Percentiles rank a stretch among this genome's conserved stretches.
These are phyloP conservation scores for Endoconidiophora laricicola DNA, from an alignment of 2,329 filamentous ascomycete genomes.

Conservation along the genomic window DNA sequence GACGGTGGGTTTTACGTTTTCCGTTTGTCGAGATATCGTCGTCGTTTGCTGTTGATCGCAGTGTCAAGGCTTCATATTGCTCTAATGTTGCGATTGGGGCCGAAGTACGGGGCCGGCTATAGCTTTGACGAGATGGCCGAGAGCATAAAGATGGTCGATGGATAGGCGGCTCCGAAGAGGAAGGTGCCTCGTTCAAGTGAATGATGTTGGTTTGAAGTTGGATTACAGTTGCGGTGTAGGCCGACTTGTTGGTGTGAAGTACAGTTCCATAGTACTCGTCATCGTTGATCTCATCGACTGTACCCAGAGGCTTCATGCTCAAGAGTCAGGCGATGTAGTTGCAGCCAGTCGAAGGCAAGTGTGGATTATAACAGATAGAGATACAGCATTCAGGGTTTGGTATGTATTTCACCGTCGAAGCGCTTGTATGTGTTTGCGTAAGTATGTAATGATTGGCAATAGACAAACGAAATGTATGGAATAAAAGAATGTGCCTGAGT, in stretches of 20 bases:
- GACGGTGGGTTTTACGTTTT: background rate
- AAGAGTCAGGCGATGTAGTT: background rate
- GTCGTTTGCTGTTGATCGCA: background rate
- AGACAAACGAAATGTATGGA: background rate
- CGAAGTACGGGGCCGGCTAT: background rate
- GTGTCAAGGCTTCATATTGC: constrained; percentile 6
- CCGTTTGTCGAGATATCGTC: background rate
- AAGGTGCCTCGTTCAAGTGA: constrained; percentile 7
- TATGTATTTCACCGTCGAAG: too few species aligned
- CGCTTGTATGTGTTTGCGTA: too few species aligned
- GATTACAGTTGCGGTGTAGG: constrained; percentile 8
- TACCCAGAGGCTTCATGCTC: constrained; percentile 9
- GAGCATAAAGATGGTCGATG: background rate
- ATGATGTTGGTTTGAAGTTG: constrained; percentile 10
- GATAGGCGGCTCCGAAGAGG: constrained; percentile 1
- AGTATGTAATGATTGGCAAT: background rate
- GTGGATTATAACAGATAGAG: background rate
- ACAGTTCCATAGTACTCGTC: constrained; percentile 10
- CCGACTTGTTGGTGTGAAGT: constrained; percentile 6
- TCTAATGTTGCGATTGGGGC: constrained; percentile 4
- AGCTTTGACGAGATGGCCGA: background rate
- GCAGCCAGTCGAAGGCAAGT: background rate
- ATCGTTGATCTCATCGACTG: constrained; percentile 11
- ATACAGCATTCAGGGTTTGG: too few species aligned
- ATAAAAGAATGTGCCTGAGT: background rate